phyloP scores from a whole-genome alignment of 2,329 filamentous ascomycete genomes.

The Aspergillus quadricinctus region DNA sequence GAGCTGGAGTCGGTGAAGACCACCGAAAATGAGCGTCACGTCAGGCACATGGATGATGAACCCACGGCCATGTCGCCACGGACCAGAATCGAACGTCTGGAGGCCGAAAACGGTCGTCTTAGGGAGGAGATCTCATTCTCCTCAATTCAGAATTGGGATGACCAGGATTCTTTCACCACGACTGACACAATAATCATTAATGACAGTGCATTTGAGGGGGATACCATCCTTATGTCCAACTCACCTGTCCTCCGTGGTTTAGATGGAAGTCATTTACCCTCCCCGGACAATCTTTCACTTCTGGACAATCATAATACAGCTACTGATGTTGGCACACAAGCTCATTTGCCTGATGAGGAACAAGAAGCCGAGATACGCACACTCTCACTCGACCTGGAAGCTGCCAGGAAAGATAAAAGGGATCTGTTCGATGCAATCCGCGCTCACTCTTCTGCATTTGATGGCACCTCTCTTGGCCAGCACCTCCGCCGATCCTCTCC shows the following conservation, averaged over 20 bases:
- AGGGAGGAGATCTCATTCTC: conserved; percentile 18
- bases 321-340: conserved; percentile 16
- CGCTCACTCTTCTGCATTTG: conserved; percentile 20
- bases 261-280: conserved; percentile 4
- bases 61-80: conserved; percentile 14
- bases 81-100: conserved; percentile 15
- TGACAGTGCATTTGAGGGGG: conserved; percentile 23
- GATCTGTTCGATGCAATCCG: conserved; percentile 39
- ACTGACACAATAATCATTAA: conserved; percentile 27
- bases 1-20: conserved; percentile 21
- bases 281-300: conserved; percentile 17
- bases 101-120: conserved; percentile 15
- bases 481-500: conserved; percentile 28
- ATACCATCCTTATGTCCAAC: conserved; percentile 26
- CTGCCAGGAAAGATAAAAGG: conserved; percentile 36
- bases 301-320: conserved; percentile 7
- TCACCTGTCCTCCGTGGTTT: conserved; percentile 27
- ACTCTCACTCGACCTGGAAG: conserved; percentile 36
- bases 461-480: conserved; percentile 16
- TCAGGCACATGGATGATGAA: conserved; percentile 10
- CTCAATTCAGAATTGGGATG: conserved; percentile 2
- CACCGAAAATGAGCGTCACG: conserved; percentile 2
- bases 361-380: conserved; percentile 23
- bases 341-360: conserved; percentile 9
- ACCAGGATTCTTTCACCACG: neutral